Conservation (phyloP, 306 rosid species). For the Lablab purpureus region DNA sequence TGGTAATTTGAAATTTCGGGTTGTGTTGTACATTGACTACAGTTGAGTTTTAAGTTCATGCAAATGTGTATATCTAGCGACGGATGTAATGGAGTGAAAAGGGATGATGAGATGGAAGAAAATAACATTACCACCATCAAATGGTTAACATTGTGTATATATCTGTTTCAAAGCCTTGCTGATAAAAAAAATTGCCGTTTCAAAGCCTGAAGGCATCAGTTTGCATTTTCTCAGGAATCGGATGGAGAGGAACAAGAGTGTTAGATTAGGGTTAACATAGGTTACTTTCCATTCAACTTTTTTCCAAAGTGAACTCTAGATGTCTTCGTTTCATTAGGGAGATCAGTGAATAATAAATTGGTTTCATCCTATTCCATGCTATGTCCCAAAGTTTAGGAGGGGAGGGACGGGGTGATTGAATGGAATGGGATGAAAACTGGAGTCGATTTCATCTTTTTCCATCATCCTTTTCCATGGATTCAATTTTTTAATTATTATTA, state of each 20-base stretch:
- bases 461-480: conserved; percentile 1
- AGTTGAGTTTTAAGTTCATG: conserved; percentile 1
- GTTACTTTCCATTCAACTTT: not conserved
- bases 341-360: not conserved
- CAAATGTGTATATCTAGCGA: not conserved
- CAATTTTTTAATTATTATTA: not conserved
- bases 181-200: too few relatives aligned
- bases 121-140: not conserved
- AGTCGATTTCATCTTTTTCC: not conserved
- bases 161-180: not conserved
- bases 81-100: not conserved
- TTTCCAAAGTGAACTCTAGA: not conserved
- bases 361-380: conserved; percentile 8
- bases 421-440: not conserved
- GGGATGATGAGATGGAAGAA: conserved; percentile 16
- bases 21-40: not conserved
- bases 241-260: not conserved
- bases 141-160: not conserved
- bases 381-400: not conserved
- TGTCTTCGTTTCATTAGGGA: conserved; percentile 6
- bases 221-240: not conserved
- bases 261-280: too few relatives aligned
- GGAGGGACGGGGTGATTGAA: not conserved
- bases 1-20: conserved; percentile 11
- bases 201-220: not conserved